These are phyloP conservation scores for Phragmites australis DNA, from an alignment of 176 grass and related monocot genomes.

Conservation along the genomic window DNA sequence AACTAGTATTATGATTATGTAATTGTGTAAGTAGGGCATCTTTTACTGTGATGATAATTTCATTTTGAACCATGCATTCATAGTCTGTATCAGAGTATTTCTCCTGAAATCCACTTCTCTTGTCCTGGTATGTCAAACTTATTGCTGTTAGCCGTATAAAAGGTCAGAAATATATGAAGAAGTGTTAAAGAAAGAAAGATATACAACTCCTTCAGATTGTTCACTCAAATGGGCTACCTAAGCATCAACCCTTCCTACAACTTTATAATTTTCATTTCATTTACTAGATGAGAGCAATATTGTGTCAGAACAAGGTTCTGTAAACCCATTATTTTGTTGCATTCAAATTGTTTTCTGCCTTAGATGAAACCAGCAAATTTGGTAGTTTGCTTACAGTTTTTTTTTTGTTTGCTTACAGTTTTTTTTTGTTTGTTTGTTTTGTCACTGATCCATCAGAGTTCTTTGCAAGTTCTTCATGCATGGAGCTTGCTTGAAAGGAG, in stretches of 20 bases:
- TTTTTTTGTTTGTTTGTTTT: conserved; percentile 17
- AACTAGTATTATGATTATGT: background rate
- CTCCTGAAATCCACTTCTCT: background rate
- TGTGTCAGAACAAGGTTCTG: background rate
- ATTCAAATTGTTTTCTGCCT: conserved; percentile 3
- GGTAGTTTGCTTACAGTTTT: conserved; percentile 29
- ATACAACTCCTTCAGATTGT: background rate
- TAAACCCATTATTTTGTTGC: background rate
- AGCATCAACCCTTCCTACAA: background rate
- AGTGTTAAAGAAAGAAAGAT: background rate
- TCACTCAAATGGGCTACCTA: background rate
- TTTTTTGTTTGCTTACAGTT: conserved; percentile 40
- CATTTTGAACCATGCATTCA: background rate
- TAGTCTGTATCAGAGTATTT: background rate
- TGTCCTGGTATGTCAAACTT: background rate
- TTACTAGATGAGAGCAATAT: background rate
- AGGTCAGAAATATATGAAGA: background rate
- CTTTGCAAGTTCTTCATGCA: conserved; percentile 97
- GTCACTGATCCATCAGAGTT: conserved; percentile 49
- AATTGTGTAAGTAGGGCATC: background rate
- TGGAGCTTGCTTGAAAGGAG: conserved; percentile 95
- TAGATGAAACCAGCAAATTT: conserved; percentile 28
- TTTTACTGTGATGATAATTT: conserved; percentile 5
- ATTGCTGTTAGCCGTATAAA: background rate
- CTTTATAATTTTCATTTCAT: background rate